Percentiles rank a stretch among this genome's conserved stretches.
These are phyloP conservation scores for Conringia planisiliqua DNA, from an alignment of 345 rosid species.

Conservation along the genomic window DNA sequence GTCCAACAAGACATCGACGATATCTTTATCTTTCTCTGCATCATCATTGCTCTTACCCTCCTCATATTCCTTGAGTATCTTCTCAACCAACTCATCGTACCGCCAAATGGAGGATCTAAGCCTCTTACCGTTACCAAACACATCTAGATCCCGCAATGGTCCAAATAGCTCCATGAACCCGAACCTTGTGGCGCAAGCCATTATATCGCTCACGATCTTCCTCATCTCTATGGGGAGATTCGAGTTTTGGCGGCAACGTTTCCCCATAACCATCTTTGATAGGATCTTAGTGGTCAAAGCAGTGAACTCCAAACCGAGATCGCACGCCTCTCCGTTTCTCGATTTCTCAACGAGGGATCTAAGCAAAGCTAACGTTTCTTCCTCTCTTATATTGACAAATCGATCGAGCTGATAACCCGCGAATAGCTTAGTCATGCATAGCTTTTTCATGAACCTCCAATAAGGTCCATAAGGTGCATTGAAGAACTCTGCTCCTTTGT, in stretches of 20 bases:
- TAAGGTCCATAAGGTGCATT: slow-evolving; percentile 56
- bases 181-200: slow-evolving; percentile 49
- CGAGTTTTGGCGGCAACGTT: slow-evolving; percentile 36
- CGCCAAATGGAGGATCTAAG: slow-evolving; percentile 40
- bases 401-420: slow-evolving; percentile 50
- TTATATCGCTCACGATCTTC: slow-evolving; percentile 41
- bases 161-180: slow-evolving; percentile 55
- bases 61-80: slow-evolving; percentile 53
- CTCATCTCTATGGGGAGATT: slow-evolving; percentile 47
- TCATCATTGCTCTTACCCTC: slow-evolving; percentile 18
- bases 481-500: slow-evolving; percentile 51
- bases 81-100: slow-evolving; percentile 47
- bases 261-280: slow-evolving; percentile 58
- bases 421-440: slow-evolving; percentile 61
- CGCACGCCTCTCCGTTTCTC: slow-evolving; percentile 37
- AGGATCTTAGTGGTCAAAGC: slow-evolving; percentile 46
- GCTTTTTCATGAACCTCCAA: slow-evolving; percentile 71
- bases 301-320: slow-evolving; percentile 47
- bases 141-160: slow-evolving; percentile 45
- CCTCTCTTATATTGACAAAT: slow-evolving; percentile 48
- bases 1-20: slow-evolving; percentile 60
- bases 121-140: slow-evolving; percentile 53
- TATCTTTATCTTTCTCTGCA: slow-evolving; percentile 42
- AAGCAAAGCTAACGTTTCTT: slow-evolving; percentile 45
- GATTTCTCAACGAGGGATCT: slow-evolving; percentile 31